Evolutionary conservation across 305 asterid species (phyloP), one percentile per base, ranked within the genome.

Genomic region (Fraxinus dipetala): DNA sequence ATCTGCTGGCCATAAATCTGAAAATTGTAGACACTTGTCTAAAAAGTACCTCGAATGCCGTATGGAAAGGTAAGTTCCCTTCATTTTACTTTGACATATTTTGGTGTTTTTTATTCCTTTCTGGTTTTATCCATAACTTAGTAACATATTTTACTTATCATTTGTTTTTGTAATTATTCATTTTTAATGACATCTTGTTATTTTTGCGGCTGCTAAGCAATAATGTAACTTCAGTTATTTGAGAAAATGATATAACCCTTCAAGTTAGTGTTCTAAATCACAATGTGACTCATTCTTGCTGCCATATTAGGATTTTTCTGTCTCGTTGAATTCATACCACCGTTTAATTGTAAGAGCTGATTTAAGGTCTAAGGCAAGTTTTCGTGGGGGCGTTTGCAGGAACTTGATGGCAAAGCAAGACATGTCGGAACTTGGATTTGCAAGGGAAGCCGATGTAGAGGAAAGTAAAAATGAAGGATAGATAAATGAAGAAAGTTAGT

Each of bases 341-440:
- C 34, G 14, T 51, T 51, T 51, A 51, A n/a, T 26, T 65, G 34
- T 3, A 20, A 24, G 16, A 0, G 34, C 7, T 70, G 22, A 11
- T 13, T 16, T 32, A 16, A 31, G 75, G 22, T 18, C 22, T 51
- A 45, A 79, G 40, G 61, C 73, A 61, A 63, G 48, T 24, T 31
- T 40, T 10, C 4, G 18, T 79, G 40, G 74, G 51, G 45, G 22
- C 2, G 56, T 72, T 81, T 88, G 91, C 91, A 95, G 99, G 93
- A 94, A 96, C 85, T 88, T 94, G 91, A 96, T 96, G 99, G 99
- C 99, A 72, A 96, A 89, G 86, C 97, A 96, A 90, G 95, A 96
- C 63, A 90, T 92, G 97, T 86, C 94, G 0, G 98, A 95, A 84
- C 95, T 96, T 75, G 98, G 99, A 82, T 96, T 96, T 78, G 81